Evolutionary conservation across 176 grass and related monocot genomes (phyloP).

Genomic region (Rhynchospora pubera): DNA sequence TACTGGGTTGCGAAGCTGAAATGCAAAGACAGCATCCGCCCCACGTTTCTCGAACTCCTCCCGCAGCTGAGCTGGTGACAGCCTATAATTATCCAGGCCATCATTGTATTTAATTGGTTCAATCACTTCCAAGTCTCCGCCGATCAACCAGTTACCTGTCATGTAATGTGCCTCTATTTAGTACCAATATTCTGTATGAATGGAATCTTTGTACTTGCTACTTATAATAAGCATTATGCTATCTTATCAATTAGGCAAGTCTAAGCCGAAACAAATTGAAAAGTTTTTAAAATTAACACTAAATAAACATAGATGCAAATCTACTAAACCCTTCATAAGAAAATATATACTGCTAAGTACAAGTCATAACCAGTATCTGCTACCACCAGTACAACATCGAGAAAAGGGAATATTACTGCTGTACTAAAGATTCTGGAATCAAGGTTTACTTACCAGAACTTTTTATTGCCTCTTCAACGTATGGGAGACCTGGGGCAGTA

Average conservation of each 20-base stretch:
- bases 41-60: slow-evolving; percentile 83
- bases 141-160: slow-evolving; percentile 74
- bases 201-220: neutral
- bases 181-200: neutral
- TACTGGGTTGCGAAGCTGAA: slow-evolving; percentile 96
- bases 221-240: neutral
- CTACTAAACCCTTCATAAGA: neutral
- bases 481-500: slow-evolving; percentile 69
- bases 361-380: neutral
- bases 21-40: slow-evolving; percentile 95
- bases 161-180: neutral
- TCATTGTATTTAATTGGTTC: slow-evolving; percentile 97
- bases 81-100: slow-evolving; percentile 83
- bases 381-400: neutral
- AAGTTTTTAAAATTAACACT: neutral
- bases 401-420: neutral
- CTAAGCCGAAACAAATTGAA: neutral
- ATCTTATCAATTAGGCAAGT: neutral
- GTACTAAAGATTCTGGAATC: neutral
- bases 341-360: neutral
- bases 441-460: slow-evolving; percentile 44
- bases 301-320: neutral
- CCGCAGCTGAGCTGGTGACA: slow-evolving; percentile 80
- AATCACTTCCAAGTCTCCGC: slow-evolving; percentile 92
- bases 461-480: slow-evolving; percentile 72